Conservation (phyloP, 306 rosid genomes). For the Castanea mollissima region DNA sequence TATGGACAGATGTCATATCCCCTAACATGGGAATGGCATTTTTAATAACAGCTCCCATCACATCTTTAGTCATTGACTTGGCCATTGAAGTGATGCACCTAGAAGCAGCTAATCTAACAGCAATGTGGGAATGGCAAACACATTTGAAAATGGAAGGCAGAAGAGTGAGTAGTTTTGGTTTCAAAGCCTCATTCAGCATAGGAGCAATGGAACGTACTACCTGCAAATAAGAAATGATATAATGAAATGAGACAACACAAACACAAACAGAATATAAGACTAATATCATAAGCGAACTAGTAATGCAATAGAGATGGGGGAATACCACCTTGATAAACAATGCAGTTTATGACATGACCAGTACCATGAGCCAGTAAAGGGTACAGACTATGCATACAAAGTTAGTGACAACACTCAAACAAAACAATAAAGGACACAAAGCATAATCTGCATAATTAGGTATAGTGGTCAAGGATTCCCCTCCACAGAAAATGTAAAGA, state of each 20-base stretch:
- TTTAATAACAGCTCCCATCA: slow-evolving; percentile 83
- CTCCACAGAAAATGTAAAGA: too few relatives aligned
- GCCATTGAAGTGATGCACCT: slow-evolving; percentile 98
- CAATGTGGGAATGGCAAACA: slow-evolving; percentile 75
- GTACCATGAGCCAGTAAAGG: background rate
- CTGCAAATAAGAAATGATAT: slow-evolving; percentile 35
- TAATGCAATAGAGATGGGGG: background rate
- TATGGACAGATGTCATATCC: slow-evolving; percentile 72
- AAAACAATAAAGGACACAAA: background rate
- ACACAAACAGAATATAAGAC: background rate
- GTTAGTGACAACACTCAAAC: background rate
- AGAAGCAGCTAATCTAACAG: slow-evolving; percentile 95
- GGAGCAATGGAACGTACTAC: slow-evolving; percentile 88
- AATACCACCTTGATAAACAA: background rate
- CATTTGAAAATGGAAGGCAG: slow-evolving; percentile 86
- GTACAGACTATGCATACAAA: background rate
- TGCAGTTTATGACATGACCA: background rate
- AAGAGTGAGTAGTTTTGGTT: slow-evolving; percentile 80
- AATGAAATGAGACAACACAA: background rate
- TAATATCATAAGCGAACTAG: background rate
- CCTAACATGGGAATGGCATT: slow-evolving; percentile 88
- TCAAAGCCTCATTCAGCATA: slow-evolving; percentile 61
- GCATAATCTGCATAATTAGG: background rate
- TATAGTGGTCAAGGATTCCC: too few relatives aligned
- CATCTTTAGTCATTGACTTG: slow-evolving; percentile 70